Base-by-base conservation (phyloP, 352 stramenopile genomes). In the Pythium coloratum region DNA sequence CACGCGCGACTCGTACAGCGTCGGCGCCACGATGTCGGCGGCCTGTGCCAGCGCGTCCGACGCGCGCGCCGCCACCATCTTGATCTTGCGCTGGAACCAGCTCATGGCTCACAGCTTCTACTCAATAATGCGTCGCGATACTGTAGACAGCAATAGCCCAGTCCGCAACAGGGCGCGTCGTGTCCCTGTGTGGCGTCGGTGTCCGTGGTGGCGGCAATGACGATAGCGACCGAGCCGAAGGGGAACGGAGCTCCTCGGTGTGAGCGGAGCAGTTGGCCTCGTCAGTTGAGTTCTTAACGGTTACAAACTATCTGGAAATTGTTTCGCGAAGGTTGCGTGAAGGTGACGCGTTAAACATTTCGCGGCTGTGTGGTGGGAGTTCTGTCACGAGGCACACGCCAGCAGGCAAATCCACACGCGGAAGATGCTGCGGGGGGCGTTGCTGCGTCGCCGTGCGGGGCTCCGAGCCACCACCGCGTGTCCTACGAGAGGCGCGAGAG, bases 51-150 rank as follows among this genome's bases (percentile, higher is more conserved):
- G 61, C 62, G 69, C 76, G 47, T 91, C 83, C 1, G 82, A 88
- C 57, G 87, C 88, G 50, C 86, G 86, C 55, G 80, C 84, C 30
- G 84, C 88, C 49, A 91, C 88, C 54, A 86, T 75, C 59, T 81
- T 84, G 66, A 95, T 76, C 75, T 92, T 92, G 71, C 72, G 90
- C 69, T 84, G 86, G 67, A 96, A 65, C 76, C 82, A 90, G 71
- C 76, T 94, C 81, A 86, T 78, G 36, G 28, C 30, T 24, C 38
- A 38, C 2, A 32, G 12, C n/a, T 60, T 26, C 38, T 16, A 7
- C 51, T 24, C 24, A 18, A 30, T 18, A 6, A 18, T 20, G 9
- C n/a, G 20, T 20, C 33, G 46, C 7, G 6, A 12, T 16, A 16
- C 40, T n/a, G 10, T 47, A 42, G 1, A 42, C 40, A 32, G 46